A percentile compares a stretch with the other conserved stretches of the same genome.
These are phyloP conservation scores for Elaeagnus macrophylla DNA, from an alignment of 306 rosid genomes.

Conservation along the genomic window DNA sequence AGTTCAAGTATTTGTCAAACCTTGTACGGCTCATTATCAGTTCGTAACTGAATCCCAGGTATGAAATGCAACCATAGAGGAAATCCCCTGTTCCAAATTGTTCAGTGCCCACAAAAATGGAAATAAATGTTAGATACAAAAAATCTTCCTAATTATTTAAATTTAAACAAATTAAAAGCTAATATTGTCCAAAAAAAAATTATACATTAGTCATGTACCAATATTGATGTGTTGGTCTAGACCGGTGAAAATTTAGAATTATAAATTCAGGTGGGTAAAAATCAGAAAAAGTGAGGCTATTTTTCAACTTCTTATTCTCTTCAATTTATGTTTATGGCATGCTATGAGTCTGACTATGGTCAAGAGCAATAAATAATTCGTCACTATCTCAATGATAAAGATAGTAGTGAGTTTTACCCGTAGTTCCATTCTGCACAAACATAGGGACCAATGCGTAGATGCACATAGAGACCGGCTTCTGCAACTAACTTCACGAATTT, in stretches of 20 bases:
- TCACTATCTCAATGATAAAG: not conserved
- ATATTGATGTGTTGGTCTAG: too few relatives aligned
- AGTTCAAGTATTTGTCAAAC: constrained; percentile 11
- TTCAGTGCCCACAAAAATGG: not conserved
- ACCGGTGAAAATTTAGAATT: too few relatives aligned
- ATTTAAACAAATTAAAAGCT: too few relatives aligned
- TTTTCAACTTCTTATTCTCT: too few relatives aligned
- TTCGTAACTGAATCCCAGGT: constrained; percentile 60
- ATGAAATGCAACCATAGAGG: constrained; percentile 74
- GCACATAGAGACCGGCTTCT: constrained; percentile 61
- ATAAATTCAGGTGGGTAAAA: too few relatives aligned
- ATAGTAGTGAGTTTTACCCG: constrained; percentile 34
- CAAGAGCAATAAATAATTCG: not conserved
- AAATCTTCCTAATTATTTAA: not conserved
- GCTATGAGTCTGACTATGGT: too few relatives aligned
- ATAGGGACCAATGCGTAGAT: constrained; percentile 86
- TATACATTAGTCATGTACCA: too few relatives aligned
- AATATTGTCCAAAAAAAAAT: too few relatives aligned
- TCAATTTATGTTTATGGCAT: too few relatives aligned
- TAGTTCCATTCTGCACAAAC: constrained; percentile 71
- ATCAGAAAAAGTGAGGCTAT: too few relatives aligned
- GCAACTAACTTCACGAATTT: constrained; percentile 61
- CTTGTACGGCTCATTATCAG: constrained; percentile 74
- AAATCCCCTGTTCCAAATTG: constrained; percentile 42
- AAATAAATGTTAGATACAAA: not conserved